phyloP scores from a whole-genome alignment of 1,284 basidiomycete genomes.

The Microbotryum scabiosae region DNA sequence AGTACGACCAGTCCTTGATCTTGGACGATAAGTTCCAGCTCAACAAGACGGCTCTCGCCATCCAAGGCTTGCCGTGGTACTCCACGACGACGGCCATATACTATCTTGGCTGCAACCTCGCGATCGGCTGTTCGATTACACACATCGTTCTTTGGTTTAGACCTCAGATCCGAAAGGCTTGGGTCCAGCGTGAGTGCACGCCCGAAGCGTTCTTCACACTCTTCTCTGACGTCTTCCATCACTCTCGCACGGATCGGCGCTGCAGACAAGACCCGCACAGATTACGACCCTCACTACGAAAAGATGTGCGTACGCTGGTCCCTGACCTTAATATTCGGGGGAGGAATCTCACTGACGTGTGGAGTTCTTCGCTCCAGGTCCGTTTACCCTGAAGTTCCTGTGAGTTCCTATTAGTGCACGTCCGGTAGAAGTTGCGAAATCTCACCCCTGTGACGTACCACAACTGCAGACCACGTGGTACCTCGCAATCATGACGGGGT shows the following conservation, averaged over 20 bases:
- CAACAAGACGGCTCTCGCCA: slow-evolving; percentile 50
- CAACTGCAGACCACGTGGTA: too few relatives aligned
- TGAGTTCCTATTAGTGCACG: slow-evolving; percentile 48
- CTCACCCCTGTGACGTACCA: too few relatives aligned
- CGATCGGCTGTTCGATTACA: slow-evolving; percentile 41
- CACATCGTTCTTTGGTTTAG: slow-evolving; percentile 53
- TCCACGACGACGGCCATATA: slow-evolving; percentile 18
- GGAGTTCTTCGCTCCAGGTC: slow-evolving; percentile 24
- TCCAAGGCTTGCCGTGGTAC: slow-evolving; percentile 25
- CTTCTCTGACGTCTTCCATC: too few relatives aligned
- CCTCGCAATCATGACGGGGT: too few relatives aligned
- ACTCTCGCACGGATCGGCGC: too few relatives aligned
- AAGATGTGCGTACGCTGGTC: slow-evolving; percentile 38
- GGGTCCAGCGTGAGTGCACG: slow-evolving; percentile 14
- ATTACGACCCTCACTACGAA: slow-evolving; percentile 50
- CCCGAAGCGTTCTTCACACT: too few relatives aligned
- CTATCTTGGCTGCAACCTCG: slow-evolving; percentile 30
- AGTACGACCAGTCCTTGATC: slow-evolving; percentile 61
- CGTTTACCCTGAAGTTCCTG: slow-evolving; percentile 51
- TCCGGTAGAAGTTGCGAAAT: too few relatives aligned
- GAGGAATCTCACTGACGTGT: too few relatives aligned
- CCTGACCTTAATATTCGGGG: too few relatives aligned
- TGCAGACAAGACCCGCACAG: slow-evolving; percentile 37
- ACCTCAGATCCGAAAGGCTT: slow-evolving; percentile 47
- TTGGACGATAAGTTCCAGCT: slow-evolving; percentile 78